Evolutionary conservation across 2,329 filamentous ascomycete genomes (phyloP).

Genomic region (Venturiaceae sp.): DNA sequence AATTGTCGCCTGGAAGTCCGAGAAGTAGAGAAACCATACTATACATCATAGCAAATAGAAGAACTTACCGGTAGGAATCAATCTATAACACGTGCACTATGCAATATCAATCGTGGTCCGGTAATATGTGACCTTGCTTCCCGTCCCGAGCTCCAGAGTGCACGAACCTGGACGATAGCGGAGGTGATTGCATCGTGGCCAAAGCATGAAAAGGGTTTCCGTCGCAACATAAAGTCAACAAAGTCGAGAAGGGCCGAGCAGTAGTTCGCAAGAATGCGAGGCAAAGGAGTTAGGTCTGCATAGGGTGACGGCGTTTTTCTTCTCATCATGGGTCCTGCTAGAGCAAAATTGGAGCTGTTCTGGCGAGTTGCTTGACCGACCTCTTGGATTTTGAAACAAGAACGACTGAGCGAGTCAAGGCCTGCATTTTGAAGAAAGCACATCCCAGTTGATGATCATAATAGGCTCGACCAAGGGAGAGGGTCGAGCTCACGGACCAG

Average conservation of each 20-base stretch:
- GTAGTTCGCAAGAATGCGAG: not conserved
- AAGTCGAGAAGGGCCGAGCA: not conserved
- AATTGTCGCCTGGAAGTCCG: not conserved
- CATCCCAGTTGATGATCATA: not conserved
- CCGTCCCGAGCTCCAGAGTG: not conserved
- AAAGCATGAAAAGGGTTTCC: not conserved
- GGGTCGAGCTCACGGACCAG: not conserved
- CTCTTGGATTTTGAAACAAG: not conserved
- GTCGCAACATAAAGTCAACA: no score
- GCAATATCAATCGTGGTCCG: not conserved
- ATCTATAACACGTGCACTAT: not conserved
- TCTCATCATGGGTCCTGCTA: not conserved
- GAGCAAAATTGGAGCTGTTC: not conserved
- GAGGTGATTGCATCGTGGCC: no score
- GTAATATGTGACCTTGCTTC: not conserved
- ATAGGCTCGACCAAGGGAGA: not conserved
- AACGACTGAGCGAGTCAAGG: not conserved
- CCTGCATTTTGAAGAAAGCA: not conserved
- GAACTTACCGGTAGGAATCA: not conserved
- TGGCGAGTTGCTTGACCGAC: not conserved
- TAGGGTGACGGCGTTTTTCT: not conserved
- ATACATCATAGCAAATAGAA: not conserved
- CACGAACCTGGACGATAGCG: not conserved
- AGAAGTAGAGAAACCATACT: not conserved
- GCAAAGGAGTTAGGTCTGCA: not conserved